Conservation (phyloP, 2,329 filamentous ascomycete genomes). For the Paecilomyces dactylethromorphus region DNA sequence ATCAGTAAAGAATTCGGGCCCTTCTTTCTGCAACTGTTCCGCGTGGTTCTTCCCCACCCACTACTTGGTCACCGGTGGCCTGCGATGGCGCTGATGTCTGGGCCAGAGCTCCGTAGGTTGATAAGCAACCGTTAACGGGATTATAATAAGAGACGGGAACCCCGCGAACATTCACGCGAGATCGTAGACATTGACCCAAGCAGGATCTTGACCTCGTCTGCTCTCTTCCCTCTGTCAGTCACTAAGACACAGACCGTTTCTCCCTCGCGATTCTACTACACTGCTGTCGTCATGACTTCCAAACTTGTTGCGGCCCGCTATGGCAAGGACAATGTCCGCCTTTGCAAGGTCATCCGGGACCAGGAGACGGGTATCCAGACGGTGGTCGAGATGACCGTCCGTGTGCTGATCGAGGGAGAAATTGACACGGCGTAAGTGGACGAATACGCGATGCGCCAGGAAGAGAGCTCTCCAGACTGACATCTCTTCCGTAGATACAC, state of each 20-base stretch:
- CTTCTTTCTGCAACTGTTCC: neutral
- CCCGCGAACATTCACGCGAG: neutral
- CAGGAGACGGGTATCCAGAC: constrained; percentile 69
- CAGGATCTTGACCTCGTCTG: neutral
- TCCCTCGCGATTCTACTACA: neutral
- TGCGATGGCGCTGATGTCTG: neutral
- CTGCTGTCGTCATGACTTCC: constrained; percentile 25
- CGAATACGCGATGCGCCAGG: neutral
- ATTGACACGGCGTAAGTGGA: constrained; percentile 71
- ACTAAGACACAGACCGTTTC: neutral
- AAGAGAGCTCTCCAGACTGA: neutral
- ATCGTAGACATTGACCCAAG: neutral
- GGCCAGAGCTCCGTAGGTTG: neutral
- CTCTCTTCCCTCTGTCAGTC: neutral
- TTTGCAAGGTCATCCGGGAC: constrained; percentile 89
- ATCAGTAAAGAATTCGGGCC: neutral
- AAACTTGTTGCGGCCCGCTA: constrained; percentile 41
- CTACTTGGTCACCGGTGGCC: neutral
- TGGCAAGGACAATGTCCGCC: constrained; percentile 88
- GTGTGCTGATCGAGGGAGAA: constrained; percentile 84
- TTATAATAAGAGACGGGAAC: neutral
- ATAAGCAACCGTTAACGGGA: neutral
- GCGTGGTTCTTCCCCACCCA: neutral
- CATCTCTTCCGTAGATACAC: constrained; percentile 63
- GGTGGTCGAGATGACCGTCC: constrained; percentile 91